Percentiles rank a stretch among this genome's conserved stretches.
Conservation (phyloP, 2,329 filamentous ascomycete species). For the Aspergillus fructus region DNA sequence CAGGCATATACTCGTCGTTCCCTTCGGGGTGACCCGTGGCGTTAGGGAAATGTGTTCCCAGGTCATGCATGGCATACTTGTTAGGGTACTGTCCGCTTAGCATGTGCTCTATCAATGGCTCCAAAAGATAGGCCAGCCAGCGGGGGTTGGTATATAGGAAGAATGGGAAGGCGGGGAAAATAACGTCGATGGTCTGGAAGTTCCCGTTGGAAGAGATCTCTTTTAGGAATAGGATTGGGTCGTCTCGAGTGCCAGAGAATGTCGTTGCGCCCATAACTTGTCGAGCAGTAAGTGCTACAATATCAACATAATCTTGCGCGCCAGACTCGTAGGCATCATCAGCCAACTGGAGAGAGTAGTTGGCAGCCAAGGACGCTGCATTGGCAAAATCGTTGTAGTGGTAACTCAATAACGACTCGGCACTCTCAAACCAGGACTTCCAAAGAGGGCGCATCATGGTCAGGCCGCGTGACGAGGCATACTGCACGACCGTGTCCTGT, state of each 20-base stretch:
- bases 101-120: constrained; percentile 79
- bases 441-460: constrained; percentile 78
- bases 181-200: constrained; percentile 82
- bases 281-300: constrained; percentile 73
- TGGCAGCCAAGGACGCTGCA: constrained; percentile 63
- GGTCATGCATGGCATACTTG: constrained; percentile 55
- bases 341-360: constrained; percentile 71
- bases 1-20: constrained; percentile 56
- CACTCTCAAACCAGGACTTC: constrained; percentile 68
- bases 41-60: constrained; percentile 55
- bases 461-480: constrained; percentile 71
- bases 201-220: constrained; percentile 86
- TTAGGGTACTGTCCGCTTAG: constrained; percentile 81
- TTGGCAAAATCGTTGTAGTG: constrained; percentile 73
- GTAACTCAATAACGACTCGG: constrained; percentile 66
- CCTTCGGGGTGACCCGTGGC: constrained; percentile 56
- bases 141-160: constrained; percentile 81
- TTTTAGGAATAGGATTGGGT: constrained; percentile 75
- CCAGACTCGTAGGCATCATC: constrained; percentile 72
- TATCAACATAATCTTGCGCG: constrained; percentile 72
- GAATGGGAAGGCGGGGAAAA: constrained; percentile 83
- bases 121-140: constrained; percentile 76
- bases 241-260: constrained; percentile 68
- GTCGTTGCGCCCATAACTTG: constrained; percentile 78
- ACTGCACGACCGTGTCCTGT: constrained; percentile 78